Evolutionary conservation across 192 early-diverging fungal species (phyloP), one percentile per base, ranked within the genome.

Genomic region (Podila epicladia): DNA sequence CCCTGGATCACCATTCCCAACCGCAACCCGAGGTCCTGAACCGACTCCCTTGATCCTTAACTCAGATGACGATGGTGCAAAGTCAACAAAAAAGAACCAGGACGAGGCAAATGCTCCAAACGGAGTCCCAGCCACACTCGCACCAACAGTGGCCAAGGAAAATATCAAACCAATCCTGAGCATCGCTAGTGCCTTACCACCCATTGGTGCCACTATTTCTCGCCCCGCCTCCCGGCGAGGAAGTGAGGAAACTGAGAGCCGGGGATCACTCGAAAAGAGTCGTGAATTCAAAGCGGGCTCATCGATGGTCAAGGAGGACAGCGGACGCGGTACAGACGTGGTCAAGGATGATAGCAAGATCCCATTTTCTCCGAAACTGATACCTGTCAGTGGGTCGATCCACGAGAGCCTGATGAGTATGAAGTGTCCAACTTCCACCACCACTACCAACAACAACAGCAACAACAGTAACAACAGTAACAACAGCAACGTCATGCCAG

Each of bases 1-100:
- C 0, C 76, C 76, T 64, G 65, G 59, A 63, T 79, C 76, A 4
- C 70, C 64, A 22, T 35, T 68, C 4, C 55, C 65, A 37, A 58
- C 70, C 15, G 37, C 53, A 8, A n/a, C 49, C 65, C 71, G 69
- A 38, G 65, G 45, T 37, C 15, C 28, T 3, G 76, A 79, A 0
- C 65, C 65, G 5, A 58, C 60, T 15, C 70, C 69, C 11, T 50
- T 72, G 19, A 72, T 32, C 17, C 31, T 79, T 24, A 72, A 72
- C 32, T 41, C 69, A 3, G 76, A 79, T 9, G 31, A 9, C 17
- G 28, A 61, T 32, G 15, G 41, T 45, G 41, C 13, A 13, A 45
- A 45, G 11, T 17, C 41, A 45, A 45, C 41, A 15, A 45, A 22
- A 35, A 59, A 32, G 37, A 32, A 5, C 9, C 19, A 63, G 35